Conservation (phyloP, 2,329 filamentous ascomycete species). For the Corinectria fuckeliana region DNA sequence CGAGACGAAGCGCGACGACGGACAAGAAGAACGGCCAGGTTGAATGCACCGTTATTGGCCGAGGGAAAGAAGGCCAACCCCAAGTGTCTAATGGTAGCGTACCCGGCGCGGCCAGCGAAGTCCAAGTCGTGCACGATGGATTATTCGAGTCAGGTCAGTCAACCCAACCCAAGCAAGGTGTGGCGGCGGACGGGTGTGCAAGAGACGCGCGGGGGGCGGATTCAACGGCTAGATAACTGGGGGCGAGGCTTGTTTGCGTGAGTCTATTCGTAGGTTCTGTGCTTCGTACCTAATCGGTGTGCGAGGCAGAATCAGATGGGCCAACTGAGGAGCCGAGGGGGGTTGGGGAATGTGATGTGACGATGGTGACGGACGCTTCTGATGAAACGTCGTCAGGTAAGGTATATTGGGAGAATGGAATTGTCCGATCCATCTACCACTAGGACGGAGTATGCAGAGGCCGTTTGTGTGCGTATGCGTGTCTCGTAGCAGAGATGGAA, state of each 20-base stretch:
- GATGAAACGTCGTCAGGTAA: background rate
- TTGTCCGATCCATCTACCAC: background rate
- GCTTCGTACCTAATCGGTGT: no score
- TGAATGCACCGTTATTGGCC: slow-evolving; percentile 12
- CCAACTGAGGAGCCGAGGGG: background rate
- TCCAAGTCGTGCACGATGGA: slow-evolving; percentile 22
- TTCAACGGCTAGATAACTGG: background rate
- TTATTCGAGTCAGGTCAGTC: slow-evolving; percentile 35
- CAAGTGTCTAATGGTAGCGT: slow-evolving; percentile 19
- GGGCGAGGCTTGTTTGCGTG: slow-evolving; percentile 17
- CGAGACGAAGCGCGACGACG: background rate
- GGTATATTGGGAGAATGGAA: background rate
- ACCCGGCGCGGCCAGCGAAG: slow-evolving; percentile 17
- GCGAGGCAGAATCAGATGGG: slow-evolving; percentile 13
- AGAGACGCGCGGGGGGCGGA: slow-evolving; percentile 8
- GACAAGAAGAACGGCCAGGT: slow-evolving; percentile 2
- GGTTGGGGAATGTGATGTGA: background rate
- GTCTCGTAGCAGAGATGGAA: background rate
- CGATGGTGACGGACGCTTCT: background rate
- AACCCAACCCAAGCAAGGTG: slow-evolving; percentile 26
- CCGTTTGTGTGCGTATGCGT: background rate
- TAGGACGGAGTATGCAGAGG: background rate
- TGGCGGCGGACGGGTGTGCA: slow-evolving; percentile 18
- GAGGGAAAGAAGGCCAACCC: slow-evolving; percentile 1
- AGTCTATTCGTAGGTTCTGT: no score